Evolutionary conservation across 2,329 filamentous ascomycete species (phyloP).

Genomic region (Paecilomyces dactylethromorphus): DNA sequence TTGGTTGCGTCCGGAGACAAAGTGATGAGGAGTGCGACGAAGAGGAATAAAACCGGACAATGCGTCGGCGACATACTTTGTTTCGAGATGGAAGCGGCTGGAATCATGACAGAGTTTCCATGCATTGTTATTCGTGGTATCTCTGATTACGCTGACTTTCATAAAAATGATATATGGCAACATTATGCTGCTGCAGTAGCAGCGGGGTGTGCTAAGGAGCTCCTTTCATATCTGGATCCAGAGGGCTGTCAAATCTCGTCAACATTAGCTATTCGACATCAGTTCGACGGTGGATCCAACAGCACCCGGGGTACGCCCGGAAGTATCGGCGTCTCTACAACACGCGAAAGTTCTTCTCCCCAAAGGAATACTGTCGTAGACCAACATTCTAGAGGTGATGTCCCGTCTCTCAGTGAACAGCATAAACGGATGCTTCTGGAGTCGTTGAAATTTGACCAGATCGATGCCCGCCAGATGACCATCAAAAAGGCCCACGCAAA

Average conservation of each 20-base stretch:
- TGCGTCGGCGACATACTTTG: slow-evolving; percentile 7
- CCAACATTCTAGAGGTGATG: too few relatives aligned
- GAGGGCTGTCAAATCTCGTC: too few relatives aligned
- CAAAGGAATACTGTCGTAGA: too few relatives aligned
- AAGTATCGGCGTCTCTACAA: too few relatives aligned
- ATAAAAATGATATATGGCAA: slow-evolving; percentile 16
- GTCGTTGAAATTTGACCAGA: slow-evolving; percentile 32
- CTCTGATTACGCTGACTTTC: slow-evolving; percentile 14
- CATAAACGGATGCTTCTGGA: slow-evolving; percentile 15
- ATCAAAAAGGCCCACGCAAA: slow-evolving; percentile 31
- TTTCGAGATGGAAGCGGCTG: slow-evolving; percentile 15
- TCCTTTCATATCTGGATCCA: slow-evolving; percentile 2
- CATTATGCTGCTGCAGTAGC: slow-evolving; percentile 12
- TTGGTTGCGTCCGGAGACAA: slow-evolving; percentile 15
- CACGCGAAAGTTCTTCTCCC: too few relatives aligned
- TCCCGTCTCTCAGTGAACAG: slow-evolving; percentile 1
- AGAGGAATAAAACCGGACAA: slow-evolving; percentile 5
- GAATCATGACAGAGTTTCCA: slow-evolving; percentile 11
- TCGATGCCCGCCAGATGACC: slow-evolving; percentile 30
- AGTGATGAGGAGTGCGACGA: slow-evolving; percentile 8
- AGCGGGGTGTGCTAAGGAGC: slow-evolving; percentile 12
- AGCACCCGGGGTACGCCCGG: too few relatives aligned
- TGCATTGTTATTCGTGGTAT: slow-evolving; percentile 17
- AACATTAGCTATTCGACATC: neutral
- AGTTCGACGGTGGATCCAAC: neutral